Evolutionary conservation across 2,329 filamentous ascomycete genomes (phyloP), one percentile per base, ranked within the genome.

Genomic region (Claviceps sorghi): DNA sequence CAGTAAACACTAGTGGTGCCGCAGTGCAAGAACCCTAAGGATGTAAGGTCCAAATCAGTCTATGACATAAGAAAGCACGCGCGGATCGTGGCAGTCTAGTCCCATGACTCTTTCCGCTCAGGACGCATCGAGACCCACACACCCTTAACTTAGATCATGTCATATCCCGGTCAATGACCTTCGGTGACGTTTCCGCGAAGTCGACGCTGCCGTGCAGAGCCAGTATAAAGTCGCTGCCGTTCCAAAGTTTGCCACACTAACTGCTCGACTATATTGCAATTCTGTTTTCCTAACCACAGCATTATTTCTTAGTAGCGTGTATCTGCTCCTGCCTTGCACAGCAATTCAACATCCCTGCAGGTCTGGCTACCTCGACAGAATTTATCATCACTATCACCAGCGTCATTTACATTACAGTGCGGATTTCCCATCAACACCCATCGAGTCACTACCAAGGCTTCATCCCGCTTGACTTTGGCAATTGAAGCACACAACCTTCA

Each of bases 141-240:
- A 30, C 45, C 50, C 48, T 45, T 30, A 43, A 38, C 26, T n/a
- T 44, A 26, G 48, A 41, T 49, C 48, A 49, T 22, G 48, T 44
- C 48, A 50, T 46, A 55, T 40, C 53, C 53, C 51, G 43, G 51
- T 51, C 49, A 38, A 53, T 52, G 50, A 52, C 45, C 36, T 40
- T 44, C 49, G 44, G 51, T 53, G 53, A 55, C 53, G 51, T 55
- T 55, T 46, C 53, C 48, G 51, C 48, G 45, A 41, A 53, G 38
- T 55, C 51, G 51, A 48, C 48, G 49, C 40, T 53, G 34, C 53
- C 49, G 51, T 45, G 40, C 51, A 43, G 30, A 32, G 22, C 30
- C 43, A 44, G 47, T 55, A 55, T 55, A 55, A 55, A 53, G 38
- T 51, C 36, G 17, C 13, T 41, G 51, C 19, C 44, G 30, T 51